Conservation (phyloP, 345 rosid genomes). For the Citrus mangshanensis region DNA sequence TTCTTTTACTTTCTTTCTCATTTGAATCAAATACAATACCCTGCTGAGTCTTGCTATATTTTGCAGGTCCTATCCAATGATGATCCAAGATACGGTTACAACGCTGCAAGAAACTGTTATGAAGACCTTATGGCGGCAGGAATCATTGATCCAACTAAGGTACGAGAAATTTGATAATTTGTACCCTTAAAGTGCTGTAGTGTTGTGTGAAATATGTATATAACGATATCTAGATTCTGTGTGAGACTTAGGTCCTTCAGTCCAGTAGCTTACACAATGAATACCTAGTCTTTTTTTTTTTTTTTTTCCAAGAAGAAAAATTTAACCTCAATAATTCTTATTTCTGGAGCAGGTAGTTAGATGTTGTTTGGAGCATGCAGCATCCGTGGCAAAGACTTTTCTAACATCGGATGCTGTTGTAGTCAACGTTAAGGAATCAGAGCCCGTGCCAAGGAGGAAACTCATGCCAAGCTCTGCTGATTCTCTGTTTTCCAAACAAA, state of each 20-base stretch:
- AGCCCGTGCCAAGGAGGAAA: constrained; percentile 44
- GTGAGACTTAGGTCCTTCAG: not conserved
- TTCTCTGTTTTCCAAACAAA: constrained; percentile 5
- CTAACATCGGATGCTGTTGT: constrained; percentile 78
- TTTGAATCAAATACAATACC: not conserved
- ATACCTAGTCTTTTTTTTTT: not conserved
- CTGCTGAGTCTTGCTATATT: constrained; percentile 8
- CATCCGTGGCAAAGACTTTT: constrained; percentile 84
- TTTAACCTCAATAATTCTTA: not conserved
- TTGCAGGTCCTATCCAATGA: constrained; percentile 57
- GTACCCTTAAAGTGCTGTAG: not conserved
- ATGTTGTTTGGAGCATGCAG: constrained; percentile 90
- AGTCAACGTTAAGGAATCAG: constrained; percentile 51
- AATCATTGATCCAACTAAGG: constrained; percentile 92
- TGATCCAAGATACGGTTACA: constrained; percentile 66
- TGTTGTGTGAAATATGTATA: not conserved
- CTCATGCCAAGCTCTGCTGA: constrained; percentile 39
- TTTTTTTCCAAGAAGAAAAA: not conserved
- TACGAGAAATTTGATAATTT: constrained; percentile 11
- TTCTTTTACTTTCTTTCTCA: not conserved
- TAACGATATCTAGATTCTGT: not conserved
- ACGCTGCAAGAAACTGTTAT: constrained; percentile 71
- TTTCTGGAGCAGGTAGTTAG: constrained; percentile 64
- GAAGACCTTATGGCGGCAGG: constrained; percentile 81
- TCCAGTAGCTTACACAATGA: not conserved